Percentiles rank a stretch among this genome's conserved stretches.
phyloP scores from a whole-genome alignment of 169 alveolate genomes.

The Cystoisospora suis region DNA sequence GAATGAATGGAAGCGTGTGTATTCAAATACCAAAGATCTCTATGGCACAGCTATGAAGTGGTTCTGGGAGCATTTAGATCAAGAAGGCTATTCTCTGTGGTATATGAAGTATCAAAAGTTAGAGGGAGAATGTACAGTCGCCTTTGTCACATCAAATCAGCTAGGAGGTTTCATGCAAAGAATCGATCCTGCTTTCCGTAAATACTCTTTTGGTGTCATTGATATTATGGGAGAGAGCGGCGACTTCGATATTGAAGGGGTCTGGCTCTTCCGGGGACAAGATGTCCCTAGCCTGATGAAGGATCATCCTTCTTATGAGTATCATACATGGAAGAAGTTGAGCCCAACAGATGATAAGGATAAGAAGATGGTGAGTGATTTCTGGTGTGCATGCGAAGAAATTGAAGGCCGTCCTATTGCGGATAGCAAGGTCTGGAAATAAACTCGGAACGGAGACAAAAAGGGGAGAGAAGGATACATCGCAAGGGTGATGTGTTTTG shows the following conservation, averaged over 20 bases:
- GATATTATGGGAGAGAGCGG: constrained; percentile 93
- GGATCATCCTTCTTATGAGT: constrained; percentile 96
- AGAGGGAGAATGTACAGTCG: constrained; percentile 92
- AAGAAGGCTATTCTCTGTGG: constrained; percentile 91
- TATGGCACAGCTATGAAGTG: constrained; percentile 88
- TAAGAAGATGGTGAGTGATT: constrained; percentile 87
- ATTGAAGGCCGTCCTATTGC: constrained; percentile 55
- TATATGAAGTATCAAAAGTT: constrained; percentile 92
- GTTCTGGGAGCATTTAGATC: constrained; percentile 87
- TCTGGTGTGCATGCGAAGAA: constrained; percentile 91
- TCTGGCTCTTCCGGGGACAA: constrained; percentile 95
- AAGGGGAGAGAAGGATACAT: not conserved
- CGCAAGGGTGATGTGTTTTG: too few relatives aligned
- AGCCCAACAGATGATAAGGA: constrained; percentile 84
- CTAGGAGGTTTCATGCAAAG: constrained; percentile 95
- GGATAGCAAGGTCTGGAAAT: constrained; percentile 61
- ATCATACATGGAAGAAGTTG: constrained; percentile 86
- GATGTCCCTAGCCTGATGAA: constrained; percentile 89
- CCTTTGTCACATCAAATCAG: constrained; percentile 90
- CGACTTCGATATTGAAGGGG: constrained; percentile 92
- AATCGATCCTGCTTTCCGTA: constrained; percentile 90
- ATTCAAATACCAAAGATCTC: constrained; percentile 90
- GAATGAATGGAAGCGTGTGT: constrained; percentile 94
- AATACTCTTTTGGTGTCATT: constrained; percentile 92
- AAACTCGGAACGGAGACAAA: not conserved